These are phyloP conservation scores for Setaria viridis DNA, from an alignment of 202 grass and related monocot species.

Conservation along the genomic window DNA sequence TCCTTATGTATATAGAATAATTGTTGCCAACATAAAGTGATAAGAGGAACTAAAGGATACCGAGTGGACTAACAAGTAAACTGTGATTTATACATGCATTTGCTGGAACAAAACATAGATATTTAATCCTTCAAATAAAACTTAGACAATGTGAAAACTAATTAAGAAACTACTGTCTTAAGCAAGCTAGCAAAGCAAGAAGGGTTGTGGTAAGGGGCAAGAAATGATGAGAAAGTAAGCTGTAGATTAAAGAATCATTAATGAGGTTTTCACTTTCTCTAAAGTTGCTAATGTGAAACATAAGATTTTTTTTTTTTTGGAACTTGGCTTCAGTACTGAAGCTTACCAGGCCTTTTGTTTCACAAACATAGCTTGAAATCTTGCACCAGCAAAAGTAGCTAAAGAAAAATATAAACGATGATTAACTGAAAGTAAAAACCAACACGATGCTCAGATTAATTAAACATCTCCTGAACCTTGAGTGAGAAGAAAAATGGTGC, in stretches of 20 bases:
- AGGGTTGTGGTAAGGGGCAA: background rate
- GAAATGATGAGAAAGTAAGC: background rate
- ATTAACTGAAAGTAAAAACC: background rate
- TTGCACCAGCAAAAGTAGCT: slow-evolving; percentile 1
- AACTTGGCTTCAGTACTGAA: slow-evolving; percentile 18
- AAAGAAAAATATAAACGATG: background rate
- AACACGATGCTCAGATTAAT: slow-evolving; percentile 2
- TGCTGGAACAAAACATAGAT: slow-evolving; percentile 9
- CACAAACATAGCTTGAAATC: background rate
- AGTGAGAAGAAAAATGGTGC: slow-evolving; percentile 14
- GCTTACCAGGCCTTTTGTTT: slow-evolving; percentile 15
- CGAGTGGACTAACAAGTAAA: slow-evolving; percentile 19
- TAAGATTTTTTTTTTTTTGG: background rate
- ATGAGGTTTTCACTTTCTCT: background rate
- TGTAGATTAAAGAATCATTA: background rate
- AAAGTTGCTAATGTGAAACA: slow-evolving; percentile 19
- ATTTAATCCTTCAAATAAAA: background rate
- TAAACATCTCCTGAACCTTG: slow-evolving; percentile 12
- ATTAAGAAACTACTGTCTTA: background rate
- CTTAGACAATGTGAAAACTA: slow-evolving; percentile 6
- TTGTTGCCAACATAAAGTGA: slow-evolving; percentile 29
- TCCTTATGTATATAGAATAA: background rate
- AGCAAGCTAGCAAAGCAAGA: slow-evolving; percentile 3
- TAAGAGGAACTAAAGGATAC: slow-evolving; percentile 15
- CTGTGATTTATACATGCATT: background rate